A percentile compares a stretch with the other conserved stretches of the same genome.
These are phyloP conservation scores for Coemansia guatemalensis DNA, from an alignment of 192 early-diverging fungal species.

Conservation along the genomic window DNA sequence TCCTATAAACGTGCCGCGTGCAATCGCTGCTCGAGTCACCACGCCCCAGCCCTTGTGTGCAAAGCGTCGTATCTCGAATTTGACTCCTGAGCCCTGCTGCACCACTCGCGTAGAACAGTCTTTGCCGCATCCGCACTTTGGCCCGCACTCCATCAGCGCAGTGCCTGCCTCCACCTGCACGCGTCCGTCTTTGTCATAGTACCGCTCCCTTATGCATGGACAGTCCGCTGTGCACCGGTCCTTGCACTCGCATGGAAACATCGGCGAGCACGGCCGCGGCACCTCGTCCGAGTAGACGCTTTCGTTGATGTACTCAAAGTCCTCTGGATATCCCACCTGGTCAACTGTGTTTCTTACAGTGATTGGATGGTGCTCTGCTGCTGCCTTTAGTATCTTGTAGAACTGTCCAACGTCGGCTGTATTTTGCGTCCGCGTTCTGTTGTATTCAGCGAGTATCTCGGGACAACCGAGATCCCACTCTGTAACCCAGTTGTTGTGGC, in stretches of 20 bases:
- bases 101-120: constrained; percentile 46
- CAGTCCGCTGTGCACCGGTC: constrained; percentile 19
- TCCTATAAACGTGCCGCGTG: constrained; percentile 77
- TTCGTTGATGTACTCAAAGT: constrained; percentile 45
- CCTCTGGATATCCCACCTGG: constrained; percentile 20
- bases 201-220: constrained; percentile 20
- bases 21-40: constrained; percentile 16
- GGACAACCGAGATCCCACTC: constrained; percentile 12
- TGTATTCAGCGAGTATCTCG: constrained; percentile 18
- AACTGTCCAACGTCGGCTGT: constrained; percentile 39
- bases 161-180: constrained; percentile 6
- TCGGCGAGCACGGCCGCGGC: constrained; percentile 39
- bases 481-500: constrained; percentile 25
- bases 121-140: constrained; percentile 34
- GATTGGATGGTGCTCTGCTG: constrained; percentile 20
- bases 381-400: constrained; percentile 20
- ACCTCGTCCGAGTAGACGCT: constrained; percentile 39
- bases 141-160: constrained; percentile 45
- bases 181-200: constrained; percentile 38
- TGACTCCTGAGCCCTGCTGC: constrained; percentile 34
- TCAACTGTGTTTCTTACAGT: constrained; percentile 45
- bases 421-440: constrained; percentile 10
- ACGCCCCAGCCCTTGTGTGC: constrained; percentile 53
- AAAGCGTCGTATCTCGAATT: constrained; percentile 45
- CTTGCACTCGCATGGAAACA: constrained; percentile 38